A percentile compares a stretch with the other conserved stretches of the same genome.
Evolutionary conservation across 164 flowering plant species (phyloP).

Genomic region (Aristolochia fimbriata): DNA sequence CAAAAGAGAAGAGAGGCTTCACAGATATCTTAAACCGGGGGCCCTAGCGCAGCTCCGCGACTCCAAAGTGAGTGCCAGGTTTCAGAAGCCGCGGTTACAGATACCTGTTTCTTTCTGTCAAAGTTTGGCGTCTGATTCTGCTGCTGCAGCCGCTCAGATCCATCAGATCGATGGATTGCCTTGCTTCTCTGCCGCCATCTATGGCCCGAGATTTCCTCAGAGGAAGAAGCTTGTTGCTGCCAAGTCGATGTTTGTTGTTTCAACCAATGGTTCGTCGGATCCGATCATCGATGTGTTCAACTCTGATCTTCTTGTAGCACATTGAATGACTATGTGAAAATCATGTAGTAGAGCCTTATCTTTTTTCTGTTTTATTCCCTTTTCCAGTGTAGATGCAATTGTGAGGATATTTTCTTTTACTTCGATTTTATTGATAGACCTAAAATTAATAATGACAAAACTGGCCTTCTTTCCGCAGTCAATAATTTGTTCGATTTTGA

Average conservation of each 20-base stretch:
- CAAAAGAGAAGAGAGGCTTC: slow-evolving; percentile 14
- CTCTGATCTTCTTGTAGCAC: slow-evolving; percentile 22
- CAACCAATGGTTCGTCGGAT: slow-evolving; percentile 13
- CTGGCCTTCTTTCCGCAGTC: background rate
- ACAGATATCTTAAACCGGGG: slow-evolving; percentile 27
- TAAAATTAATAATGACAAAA: background rate
- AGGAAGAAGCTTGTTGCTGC: slow-evolving; percentile 38
- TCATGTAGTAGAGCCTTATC: background rate
- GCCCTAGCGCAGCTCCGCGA: slow-evolving; percentile 32
- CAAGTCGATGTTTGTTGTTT: slow-evolving; percentile 16
- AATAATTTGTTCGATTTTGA: no score
- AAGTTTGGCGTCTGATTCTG: slow-evolving; percentile 2
- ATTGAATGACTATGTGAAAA: slow-evolving; percentile 11
- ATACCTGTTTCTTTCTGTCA: slow-evolving; percentile 10
- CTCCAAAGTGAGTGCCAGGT: slow-evolving; percentile 22
- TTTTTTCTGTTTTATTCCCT: background rate
- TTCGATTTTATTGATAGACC: background rate
- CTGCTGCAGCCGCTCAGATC: slow-evolving; percentile 4
- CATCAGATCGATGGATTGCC: slow-evolving; percentile 19
- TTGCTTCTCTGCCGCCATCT: slow-evolving; percentile 14
- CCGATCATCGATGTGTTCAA: slow-evolving; percentile 16
- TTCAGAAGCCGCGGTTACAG: slow-evolving; percentile 8
- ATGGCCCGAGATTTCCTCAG: slow-evolving; percentile 22
- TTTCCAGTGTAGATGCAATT: background rate
- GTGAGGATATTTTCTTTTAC: background rate